These are phyloP conservation scores for Benincasa hispida DNA, from an alignment of 306 rosid species.

Conservation along the genomic window DNA sequence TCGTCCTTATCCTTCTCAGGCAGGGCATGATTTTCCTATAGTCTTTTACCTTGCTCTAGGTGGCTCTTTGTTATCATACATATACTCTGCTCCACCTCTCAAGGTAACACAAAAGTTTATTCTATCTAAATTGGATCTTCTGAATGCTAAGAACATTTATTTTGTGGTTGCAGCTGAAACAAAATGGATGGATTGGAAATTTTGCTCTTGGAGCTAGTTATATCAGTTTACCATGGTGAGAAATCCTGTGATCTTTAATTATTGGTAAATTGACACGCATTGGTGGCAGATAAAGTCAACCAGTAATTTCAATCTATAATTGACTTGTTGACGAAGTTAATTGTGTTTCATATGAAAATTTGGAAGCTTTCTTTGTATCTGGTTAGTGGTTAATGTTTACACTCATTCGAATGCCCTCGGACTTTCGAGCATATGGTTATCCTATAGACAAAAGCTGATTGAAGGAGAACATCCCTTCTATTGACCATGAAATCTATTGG, in stretches of 20 bases:
- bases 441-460: neutral
- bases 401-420: neutral
- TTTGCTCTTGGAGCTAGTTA: slow-evolving; percentile 99
- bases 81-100: slow-evolving; percentile 95
- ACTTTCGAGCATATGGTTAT: neutral
- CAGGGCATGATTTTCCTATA: slow-evolving; percentile 71
- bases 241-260: slow-evolving; percentile 17
- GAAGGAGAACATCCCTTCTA: neutral
- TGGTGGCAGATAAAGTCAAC: neutral
- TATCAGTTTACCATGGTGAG: slow-evolving; percentile 92
- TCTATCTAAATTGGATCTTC: neutral
- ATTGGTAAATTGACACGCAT: neutral
- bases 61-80: slow-evolving; percentile 79
- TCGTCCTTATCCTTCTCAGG: slow-evolving; percentile 34
- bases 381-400: neutral
- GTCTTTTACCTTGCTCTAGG: slow-evolving; percentile 81
- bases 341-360: neutral
- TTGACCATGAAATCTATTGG: neutral
- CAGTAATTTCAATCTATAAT: neutral
- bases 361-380: neutral
- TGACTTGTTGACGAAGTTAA: neutral
- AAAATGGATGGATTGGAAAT: slow-evolving; percentile 99
- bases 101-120: slow-evolving; percentile 34
- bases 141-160: slow-evolving; percentile 15
- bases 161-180: slow-evolving; percentile 62